Evolutionary conservation across 176 grass and related monocot genomes (phyloP), one percentile per base, ranked within the genome.

Genomic region (Ananas comosus): DNA sequence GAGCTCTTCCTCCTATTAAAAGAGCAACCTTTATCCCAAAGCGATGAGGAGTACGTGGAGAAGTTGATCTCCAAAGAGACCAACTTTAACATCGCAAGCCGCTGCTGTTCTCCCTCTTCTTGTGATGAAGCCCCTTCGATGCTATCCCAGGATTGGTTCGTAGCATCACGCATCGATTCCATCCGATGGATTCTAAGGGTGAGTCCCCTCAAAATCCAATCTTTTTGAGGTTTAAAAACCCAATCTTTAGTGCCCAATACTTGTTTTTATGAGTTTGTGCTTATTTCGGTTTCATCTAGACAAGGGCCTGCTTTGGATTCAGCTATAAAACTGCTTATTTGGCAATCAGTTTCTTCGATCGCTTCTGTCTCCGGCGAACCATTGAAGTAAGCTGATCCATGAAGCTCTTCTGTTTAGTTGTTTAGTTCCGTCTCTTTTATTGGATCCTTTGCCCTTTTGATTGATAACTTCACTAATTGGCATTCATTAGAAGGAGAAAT

Each of bases 121-220:
- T 52, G 58, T 49, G 58, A 16, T 29, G 59, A 50, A 12, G 72
- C 73, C 0, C 13, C 74, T 28, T 66, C 65, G 47, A 69, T 81
- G 16, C 53, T 42, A 21, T 67, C 73, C 2, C 85, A 86, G 7
- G 80, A 81, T 13, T 87, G 89, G 86, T 85, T 87, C 73, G 71
- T 50, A 16, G 52, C 68, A 14, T 63, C 72, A 25, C 93, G 93
- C 14, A 68, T 52, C 12, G 53, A 64, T 58, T 80, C 89, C 29
- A 64, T 90, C 3, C 14, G 77, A 72, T 97, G 93, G 93, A 87
- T 97, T 76, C 68, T 92, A 2, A 81, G 80, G 70, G 92, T 92
- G 74, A 72, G 86, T 53, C n/a, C 19, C 66, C 47, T 12, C 33
- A 24, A 59, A 16, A 48, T 51, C 52, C 18, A 19, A 18, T 66